Percentiles rank a stretch among this genome's conserved stretches.
Conservation (phyloP, 331 rosid genomes). For the Dryas integrifolia region DNA sequence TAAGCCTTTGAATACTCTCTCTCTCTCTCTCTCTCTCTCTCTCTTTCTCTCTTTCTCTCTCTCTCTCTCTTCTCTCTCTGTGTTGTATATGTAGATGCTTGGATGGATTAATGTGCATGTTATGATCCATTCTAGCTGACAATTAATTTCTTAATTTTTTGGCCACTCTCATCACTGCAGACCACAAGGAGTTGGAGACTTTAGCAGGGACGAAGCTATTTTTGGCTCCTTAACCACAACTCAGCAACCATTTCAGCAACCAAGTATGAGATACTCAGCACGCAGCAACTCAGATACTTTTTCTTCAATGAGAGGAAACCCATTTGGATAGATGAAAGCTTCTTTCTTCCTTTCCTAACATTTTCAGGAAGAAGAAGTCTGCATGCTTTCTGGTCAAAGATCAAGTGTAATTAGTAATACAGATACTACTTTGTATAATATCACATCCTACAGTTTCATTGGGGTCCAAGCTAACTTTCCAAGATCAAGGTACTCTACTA, state of each 20-base stretch:
- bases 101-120: background rate
- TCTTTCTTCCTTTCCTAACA: background rate
- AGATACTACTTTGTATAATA: background rate
- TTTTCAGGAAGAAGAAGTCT: constrained; percentile 7
- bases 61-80: too few species aligned
- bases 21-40: too few species aligned
- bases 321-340: constrained; percentile 50
- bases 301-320: constrained; percentile 52
- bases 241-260: constrained; percentile 41
- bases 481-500: background rate
- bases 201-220: constrained; percentile 23
- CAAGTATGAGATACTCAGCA: constrained; percentile 29
- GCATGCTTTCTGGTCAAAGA: background rate
- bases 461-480: background rate
- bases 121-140: background rate
- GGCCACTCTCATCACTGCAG: constrained; percentile 29
- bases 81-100: too few species aligned
- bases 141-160: background rate
- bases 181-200: constrained; percentile 32
- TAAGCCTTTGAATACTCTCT: too few species aligned
- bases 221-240: constrained; percentile 31
- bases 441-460: background rate
- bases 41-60: too few species aligned
- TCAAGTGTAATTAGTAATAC: background rate
- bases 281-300: constrained; percentile 28